A percentile compares a stretch with the other conserved stretches of the same genome.
Evolutionary conservation across 495 filamentous ascomycete species (phyloP).

Genomic region (Parathielavia appendiculata): DNA sequence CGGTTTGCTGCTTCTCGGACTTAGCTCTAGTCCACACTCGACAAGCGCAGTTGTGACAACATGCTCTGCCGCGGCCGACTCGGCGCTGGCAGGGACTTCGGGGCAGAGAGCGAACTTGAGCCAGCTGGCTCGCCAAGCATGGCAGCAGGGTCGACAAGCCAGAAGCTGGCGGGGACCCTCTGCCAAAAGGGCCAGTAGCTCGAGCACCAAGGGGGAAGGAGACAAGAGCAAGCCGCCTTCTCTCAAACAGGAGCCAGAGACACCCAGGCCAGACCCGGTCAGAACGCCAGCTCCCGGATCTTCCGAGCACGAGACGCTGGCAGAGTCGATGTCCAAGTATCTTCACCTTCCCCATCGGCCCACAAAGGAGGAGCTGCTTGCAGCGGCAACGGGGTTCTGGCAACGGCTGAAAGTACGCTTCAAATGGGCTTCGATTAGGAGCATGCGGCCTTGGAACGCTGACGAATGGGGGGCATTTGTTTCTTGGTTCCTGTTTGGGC

Average conservation of each 20-base stretch:
- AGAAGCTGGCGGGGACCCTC: conserved; percentile 20
- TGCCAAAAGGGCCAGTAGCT: conserved; percentile 32
- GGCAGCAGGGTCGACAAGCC: conserved; percentile 29
- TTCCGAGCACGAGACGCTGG: conserved; percentile 32
- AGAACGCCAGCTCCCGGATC: conserved; percentile 19
- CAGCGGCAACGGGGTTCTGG: conserved; percentile 88
- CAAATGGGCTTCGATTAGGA: conserved; percentile 96
- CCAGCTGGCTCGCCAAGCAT: conserved; percentile 38
- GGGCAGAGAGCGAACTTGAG: conserved; percentile 34
- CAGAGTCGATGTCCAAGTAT: conserved; percentile 45
- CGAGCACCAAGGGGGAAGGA: conserved; percentile 30
- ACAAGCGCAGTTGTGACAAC: conserved; percentile 37
- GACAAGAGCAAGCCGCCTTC: conserved; percentile 21
- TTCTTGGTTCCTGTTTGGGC: conserved; percentile 90
- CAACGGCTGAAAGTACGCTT: conserved; percentile 86
- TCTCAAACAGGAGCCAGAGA: conserved; percentile 11
- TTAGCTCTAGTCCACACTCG: conserved; percentile 37
- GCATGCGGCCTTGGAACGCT: conserved; percentile 88
- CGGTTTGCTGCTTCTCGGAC: conserved; percentile 37
- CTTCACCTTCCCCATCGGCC: conserved; percentile 74
- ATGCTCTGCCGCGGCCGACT: conserved; percentile 40
- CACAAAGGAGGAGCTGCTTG: conserved; percentile 87
- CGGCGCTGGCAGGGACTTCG: conserved; percentile 30
- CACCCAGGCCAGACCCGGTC: conserved; percentile 10
- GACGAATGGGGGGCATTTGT: conserved; percentile 95